phyloP scores from a whole-genome alignment of 2,329 filamentous ascomycete genomes.

The Trichoderma simmonsii region DNA sequence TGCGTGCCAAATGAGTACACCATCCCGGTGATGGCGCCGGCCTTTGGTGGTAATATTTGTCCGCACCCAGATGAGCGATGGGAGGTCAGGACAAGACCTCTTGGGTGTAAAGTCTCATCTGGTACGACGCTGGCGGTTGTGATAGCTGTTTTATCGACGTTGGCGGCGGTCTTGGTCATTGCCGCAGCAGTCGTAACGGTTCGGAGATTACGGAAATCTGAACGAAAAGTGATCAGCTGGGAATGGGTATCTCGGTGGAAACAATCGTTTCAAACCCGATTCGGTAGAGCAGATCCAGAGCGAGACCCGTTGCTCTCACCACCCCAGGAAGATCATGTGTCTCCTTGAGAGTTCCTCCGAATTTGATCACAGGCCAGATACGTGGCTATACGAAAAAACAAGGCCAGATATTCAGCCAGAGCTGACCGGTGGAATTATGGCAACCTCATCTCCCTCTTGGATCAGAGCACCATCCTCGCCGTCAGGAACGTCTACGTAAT shows the following conservation, averaged over 20 bases:
- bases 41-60: conserved; percentile 49
- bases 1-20: conserved; percentile 51
- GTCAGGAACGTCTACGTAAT: conserved; percentile 69
- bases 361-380: neutral
- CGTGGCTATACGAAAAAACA: neutral
- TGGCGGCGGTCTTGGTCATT: conserved; percentile 27
- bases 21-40: conserved; percentile 49
- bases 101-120: conserved; percentile 37
- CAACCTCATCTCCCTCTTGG: conserved; percentile 75
- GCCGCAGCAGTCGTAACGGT: conserved; percentile 19
- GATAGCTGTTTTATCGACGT: conserved; percentile 29
- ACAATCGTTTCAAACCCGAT: neutral
- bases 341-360: neutral
- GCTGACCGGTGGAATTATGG: conserved; percentile 84
- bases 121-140: conserved; percentile 33
- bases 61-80: conserved; percentile 46
- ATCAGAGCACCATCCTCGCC: conserved; percentile 46
- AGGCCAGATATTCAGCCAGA: conserved; percentile 59
- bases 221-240: conserved; percentile 25
- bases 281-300: conserved; percentile 26
- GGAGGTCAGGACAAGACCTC: conserved; percentile 37
- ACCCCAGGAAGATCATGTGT: neutral
- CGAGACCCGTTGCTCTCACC: conserved; percentile 30
- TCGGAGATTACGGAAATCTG: conserved; percentile 24
- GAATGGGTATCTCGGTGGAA: conserved; percentile 22